Evolutionary conservation across 1,139 yeast species (phyloP), one percentile per base, ranked within the genome.

Genomic region (Zygosaccharomyces pseudobailii): DNA sequence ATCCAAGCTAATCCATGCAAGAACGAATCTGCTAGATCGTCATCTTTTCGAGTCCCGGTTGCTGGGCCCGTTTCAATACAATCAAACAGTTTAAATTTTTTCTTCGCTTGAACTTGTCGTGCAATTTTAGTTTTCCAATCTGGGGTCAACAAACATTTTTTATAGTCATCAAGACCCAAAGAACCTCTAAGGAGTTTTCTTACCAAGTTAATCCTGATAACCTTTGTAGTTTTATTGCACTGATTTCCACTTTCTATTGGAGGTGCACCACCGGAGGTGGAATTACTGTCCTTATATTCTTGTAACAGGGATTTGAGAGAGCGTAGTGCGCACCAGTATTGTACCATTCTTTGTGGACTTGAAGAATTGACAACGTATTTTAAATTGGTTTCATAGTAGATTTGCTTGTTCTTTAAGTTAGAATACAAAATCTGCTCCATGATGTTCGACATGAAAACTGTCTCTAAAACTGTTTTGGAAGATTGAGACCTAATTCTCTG

Each of bases 1-100:
- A 69, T 48, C 76, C 80, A 79, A 0, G 80, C 71, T 0, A 80
- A 46, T 0, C 78, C 84, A 61, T 82, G 87, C 4, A 82, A 61
- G 17, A 82, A 63, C 0, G 83, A 71, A 58, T 82, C 88, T 6
- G 78, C 75, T 20, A 80, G 61, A 57, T 82, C 88, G 58, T 82
- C 88, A 31, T 76, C 75, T 56, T 81, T 81, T 27, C 65, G 67
- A 3, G 63, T 57, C 1, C 65, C 66, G 6, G 56, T 50, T 2
- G 28, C 42, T 1, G 32, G 36, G 2, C 49, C 51, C 38, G 37
- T 39, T 6, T 49, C 56, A 17, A 49, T 41, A 27, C 46, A 54
- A 27, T 61, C 57, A 39, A 46, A 59, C 9, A 61, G 36, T 19
- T 49, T 53, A 21, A 46, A 47, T 30, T 47, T 52, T n/a, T 47